Evolutionary conservation across 768 basidiomycete species (phyloP).

Genomic region (Podaxis sp.): DNA sequence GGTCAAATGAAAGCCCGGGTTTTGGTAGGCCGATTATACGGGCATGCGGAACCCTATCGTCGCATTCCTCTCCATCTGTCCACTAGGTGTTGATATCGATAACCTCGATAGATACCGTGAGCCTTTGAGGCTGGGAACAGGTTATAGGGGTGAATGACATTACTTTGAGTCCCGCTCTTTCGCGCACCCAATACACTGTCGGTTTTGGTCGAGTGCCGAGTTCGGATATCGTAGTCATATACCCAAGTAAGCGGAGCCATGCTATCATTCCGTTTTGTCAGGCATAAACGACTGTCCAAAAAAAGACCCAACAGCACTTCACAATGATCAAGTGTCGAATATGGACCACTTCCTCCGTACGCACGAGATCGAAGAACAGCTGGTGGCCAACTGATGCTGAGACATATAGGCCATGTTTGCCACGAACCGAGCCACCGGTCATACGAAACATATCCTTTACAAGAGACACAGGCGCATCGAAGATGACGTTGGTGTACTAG

Average conservation of each 20-base stretch:
- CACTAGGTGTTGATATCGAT: neutral
- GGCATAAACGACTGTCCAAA: neutral
- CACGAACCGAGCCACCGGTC: neutral
- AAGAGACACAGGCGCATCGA: neutral
- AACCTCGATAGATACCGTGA: neutral
- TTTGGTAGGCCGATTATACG: neutral
- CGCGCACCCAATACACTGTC: neutral
- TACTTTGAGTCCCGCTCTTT: neutral
- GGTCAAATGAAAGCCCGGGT: neutral
- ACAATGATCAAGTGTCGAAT: neutral
- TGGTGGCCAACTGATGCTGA: neutral
- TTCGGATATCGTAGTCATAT: neutral
- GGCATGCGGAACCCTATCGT: neutral
- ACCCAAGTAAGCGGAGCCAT: neutral
- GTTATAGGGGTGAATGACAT: neutral
- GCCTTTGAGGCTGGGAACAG: neutral
- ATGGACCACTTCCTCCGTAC: neutral
- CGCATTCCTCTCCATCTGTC: neutral
- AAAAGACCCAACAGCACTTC: neutral
- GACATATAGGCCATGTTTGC: neutral
- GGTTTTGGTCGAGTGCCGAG: neutral
- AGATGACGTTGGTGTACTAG: neutral
- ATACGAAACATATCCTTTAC: neutral
- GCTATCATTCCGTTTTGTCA: neutral
- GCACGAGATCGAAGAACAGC: neutral